phyloP scores from a whole-genome alignment of 106 monocot species.

The Chionographis japonica region DNA sequence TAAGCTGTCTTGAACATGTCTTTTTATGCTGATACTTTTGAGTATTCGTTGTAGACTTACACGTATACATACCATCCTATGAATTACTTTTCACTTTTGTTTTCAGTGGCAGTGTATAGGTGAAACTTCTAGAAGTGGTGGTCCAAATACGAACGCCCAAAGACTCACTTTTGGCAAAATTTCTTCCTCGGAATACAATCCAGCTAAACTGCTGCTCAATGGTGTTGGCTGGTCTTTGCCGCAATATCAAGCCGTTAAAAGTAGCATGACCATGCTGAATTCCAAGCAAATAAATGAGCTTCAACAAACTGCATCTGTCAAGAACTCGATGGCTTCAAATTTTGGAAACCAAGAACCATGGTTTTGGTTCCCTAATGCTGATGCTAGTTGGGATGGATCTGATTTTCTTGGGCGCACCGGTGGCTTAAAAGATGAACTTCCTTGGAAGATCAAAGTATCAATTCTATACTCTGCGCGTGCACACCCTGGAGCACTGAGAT shows the following conservation, averaged over 20 bases:
- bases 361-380: conserved; percentile 84
- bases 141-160: conserved; percentile 29
- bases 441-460: conserved; percentile 88
- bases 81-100: background rate
- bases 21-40: background rate
- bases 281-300: conserved; percentile 30
- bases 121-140: conserved; percentile 34
- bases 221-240: conserved; percentile 92
- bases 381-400: conserved; percentile 40
- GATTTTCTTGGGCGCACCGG: conserved; percentile 62
- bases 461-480: conserved; percentile 77
- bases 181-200: conserved; percentile 47
- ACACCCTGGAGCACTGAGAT: conserved; percentile 81
- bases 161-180: conserved; percentile 24
- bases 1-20: background rate
- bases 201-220: conserved; percentile 73
- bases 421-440: conserved; percentile 57
- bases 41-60: background rate
- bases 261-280: conserved; percentile 19
- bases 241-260: conserved; percentile 61
- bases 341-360: conserved; percentile 51
- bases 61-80: background rate
- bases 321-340: conserved; percentile 9
- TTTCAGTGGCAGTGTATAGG: conserved; percentile 64
- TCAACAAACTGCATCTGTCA: conserved; percentile 25